Evolutionary conservation across 306 rosid genomes (phyloP).

Genomic region (Canavalia gladiata): DNA sequence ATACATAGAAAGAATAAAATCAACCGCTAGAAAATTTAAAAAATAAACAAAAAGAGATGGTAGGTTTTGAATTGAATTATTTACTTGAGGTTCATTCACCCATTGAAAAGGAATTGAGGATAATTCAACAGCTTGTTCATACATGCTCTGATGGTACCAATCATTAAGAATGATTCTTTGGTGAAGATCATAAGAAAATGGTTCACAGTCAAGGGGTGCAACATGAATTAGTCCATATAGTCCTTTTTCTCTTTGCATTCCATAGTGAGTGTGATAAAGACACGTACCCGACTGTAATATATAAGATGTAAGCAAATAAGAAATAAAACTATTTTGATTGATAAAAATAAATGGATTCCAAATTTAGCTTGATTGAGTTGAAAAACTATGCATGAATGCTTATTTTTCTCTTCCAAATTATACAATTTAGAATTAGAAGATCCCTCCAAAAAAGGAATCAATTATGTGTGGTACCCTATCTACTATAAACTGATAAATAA

Average conservation of each 20-base stretch:
- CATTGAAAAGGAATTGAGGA: constrained; percentile 61
- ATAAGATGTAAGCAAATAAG: constrained; percentile 25
- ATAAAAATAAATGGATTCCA: constrained; percentile 1
- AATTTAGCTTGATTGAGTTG: neutral
- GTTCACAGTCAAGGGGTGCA: constrained; percentile 70
- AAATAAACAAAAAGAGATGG: neutral
- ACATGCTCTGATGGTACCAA: constrained; percentile 79
- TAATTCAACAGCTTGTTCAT: constrained; percentile 75
- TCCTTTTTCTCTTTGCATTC: constrained; percentile 94
- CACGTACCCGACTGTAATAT: constrained; percentile 78
- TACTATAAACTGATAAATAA: constrained; percentile 76
- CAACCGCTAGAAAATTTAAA: constrained; percentile 13
- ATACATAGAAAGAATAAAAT: neutral
- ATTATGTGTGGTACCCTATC: constrained; percentile 66
- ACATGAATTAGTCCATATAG: constrained; percentile 78
- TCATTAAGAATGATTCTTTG: constrained; percentile 81
- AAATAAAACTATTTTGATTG: neutral
- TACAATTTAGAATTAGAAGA: neutral
- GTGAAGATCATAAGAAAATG: constrained; percentile 77
- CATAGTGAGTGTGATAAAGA: constrained; percentile 89
- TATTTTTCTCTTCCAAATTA: neutral
- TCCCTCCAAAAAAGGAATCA: neutral
- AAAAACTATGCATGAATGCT: neutral
- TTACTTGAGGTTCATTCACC: constrained; percentile 88
- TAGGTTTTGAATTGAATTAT: neutral